phyloP scores from a whole-genome alignment of 2,329 filamentous ascomycete genomes.

The Bisporella sp. region DNA sequence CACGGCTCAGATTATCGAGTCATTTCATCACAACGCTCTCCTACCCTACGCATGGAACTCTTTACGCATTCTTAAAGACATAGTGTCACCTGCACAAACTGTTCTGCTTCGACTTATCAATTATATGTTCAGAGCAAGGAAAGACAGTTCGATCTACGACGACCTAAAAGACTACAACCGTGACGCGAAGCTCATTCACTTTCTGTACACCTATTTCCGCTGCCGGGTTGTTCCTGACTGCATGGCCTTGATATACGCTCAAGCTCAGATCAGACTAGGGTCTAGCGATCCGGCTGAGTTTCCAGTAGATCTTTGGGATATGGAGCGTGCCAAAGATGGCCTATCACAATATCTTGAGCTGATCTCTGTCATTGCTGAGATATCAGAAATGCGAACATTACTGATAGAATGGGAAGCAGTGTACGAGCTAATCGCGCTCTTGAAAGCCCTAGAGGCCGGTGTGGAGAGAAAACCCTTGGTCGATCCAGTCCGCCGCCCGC shows the following conservation, averaged over 20 bases:
- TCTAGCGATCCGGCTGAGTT: conserved; percentile 77
- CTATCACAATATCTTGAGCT: conserved; percentile 93
- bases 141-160: conserved; percentile 33
- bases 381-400: conserved; percentile 73
- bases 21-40: conserved; percentile 80
- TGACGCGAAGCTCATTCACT: conserved; percentile 66
- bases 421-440: conserved; percentile 79
- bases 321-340: conserved; percentile 93
- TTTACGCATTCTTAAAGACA: conserved; percentile 87
- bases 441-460: conserved; percentile 80
- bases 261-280: conserved; percentile 78
- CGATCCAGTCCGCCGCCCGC: conserved; percentile 31
- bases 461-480: conserved; percentile 76
- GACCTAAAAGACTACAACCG: conserved; percentile 46
- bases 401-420: conserved; percentile 89
- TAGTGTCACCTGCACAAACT: conserved; percentile 90
- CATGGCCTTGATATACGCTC: conserved; percentile 86
- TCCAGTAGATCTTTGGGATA: conserved; percentile 92
- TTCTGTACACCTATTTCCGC: conserved; percentile 87
- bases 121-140: conserved; percentile 70
- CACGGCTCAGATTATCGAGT: conserved; percentile 91
- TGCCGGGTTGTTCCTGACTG: conserved; percentile 91
- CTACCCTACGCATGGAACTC: conserved; percentile 91
- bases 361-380: conserved; percentile 81
- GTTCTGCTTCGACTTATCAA: conserved; percentile 87